Base-by-base conservation (phyloP, 345 rosid species). In the Theobroma cacao region DNA sequence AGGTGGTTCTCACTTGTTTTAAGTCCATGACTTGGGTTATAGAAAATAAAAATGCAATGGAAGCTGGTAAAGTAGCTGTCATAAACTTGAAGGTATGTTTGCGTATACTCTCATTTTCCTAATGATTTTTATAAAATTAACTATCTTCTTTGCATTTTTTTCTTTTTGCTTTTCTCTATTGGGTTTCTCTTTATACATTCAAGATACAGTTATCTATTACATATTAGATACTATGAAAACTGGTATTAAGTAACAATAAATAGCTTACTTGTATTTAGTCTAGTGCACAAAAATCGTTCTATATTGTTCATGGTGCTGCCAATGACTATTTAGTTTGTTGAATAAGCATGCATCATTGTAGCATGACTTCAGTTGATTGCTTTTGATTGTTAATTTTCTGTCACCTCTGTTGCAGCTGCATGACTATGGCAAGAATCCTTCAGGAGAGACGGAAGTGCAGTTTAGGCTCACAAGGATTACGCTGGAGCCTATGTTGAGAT, bases 11-110 rank as follows among this genome's bases (percentile, higher is more conserved):
- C 60, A 85, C 92, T 55, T 91, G 84, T 85, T 89, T 89, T 67
- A 88, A 91, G 83, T 89, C 92, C 79, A 89, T 89, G 92, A 85
- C 94, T 20, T 89, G 92, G 94, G 88, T 80, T 55, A 82, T 89
- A 55, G 94, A 91, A 81, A 85, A 86, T 70, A 87, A 85, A 80
- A 87, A 77, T 63, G 78, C 79, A 56, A 67, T 81, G 18, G 75
- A 86, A 34, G 83, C 82, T 59, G 82, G 77, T 74, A 88, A 86
- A 84, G 87, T 89, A 2, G 94, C 92, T 81, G 84, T 82, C 56
- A 85, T 91, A 80, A 89, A 85, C 83, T 79, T 91, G 84, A 91
- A 91, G 91, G 92, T 87, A 78, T 9, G 28, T 72, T 45, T 36
- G 38, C 50, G 6, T 43, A 24, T 45, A 69, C 28, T 52, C 50